phyloP scores from a whole-genome alignment of 2,329 filamentous ascomycete genomes.

The Trichoderma sp. region DNA sequence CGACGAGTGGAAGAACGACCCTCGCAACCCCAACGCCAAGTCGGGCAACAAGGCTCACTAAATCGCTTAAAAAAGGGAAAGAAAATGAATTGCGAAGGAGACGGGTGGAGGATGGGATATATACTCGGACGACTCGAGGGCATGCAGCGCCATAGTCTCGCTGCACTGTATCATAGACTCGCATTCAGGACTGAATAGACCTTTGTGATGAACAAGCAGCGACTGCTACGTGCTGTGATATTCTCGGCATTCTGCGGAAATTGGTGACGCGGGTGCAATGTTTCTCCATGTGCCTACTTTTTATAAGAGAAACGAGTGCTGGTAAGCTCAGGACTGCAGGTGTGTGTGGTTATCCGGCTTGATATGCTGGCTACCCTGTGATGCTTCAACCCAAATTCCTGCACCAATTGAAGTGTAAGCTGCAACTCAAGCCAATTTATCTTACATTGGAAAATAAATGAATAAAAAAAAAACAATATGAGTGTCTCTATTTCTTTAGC shows the following conservation, averaged over 20 bases:
- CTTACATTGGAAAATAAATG: not conserved
- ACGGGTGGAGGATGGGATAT: conserved; percentile 27
- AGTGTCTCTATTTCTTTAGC: too few relatives aligned
- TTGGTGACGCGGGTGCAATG: not conserved
- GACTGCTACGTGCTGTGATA: not conserved
- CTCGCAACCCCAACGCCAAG: conserved; percentile 71
- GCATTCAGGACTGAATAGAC: conserved; percentile 36
- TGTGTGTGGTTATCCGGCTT: not conserved
- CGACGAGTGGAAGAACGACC: conserved; percentile 96
- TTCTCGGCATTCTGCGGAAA: not conserved
- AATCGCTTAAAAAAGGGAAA: conserved; percentile 19
- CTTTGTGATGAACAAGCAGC: conserved; percentile 23
- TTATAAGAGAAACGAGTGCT: not conserved
- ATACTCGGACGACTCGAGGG: conserved; percentile 29
- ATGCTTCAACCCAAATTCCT: not conserved
- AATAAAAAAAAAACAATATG: not conserved
- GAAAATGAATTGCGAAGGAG: conserved; percentile 17
- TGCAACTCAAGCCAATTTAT: not conserved
- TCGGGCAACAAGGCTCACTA: conserved; percentile 44
- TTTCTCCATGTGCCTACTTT: not conserved
- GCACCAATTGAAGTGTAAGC: not conserved
- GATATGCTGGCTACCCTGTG: not conserved
- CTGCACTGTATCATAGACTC: conserved; percentile 43
- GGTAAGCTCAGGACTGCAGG: not conserved
- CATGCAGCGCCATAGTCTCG: conserved; percentile 11